Evolutionary conservation across 164 flowering plant genomes (phyloP).

Genomic region (Vitis riparia): DNA sequence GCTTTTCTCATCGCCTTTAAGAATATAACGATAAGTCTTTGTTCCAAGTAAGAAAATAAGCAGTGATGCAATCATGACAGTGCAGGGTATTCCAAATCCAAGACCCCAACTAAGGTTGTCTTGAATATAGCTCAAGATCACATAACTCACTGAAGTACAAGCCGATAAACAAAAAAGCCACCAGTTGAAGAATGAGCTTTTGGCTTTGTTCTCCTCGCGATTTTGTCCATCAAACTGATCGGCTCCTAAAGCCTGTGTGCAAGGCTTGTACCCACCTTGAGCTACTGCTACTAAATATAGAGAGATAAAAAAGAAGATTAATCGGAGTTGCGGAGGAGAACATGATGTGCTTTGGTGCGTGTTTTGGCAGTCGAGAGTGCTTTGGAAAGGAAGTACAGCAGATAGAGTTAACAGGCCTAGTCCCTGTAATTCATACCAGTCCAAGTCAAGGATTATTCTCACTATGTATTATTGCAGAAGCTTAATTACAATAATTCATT

Average conservation of each 20-base stretch:
- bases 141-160: conserved; percentile 2
- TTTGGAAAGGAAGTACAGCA: too few relatives aligned
- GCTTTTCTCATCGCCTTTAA: conserved; percentile 6
- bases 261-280: conserved; percentile 7
- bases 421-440: too few relatives aligned
- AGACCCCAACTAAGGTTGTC: conserved; percentile 8
- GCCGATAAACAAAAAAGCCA: conserved; percentile 17
- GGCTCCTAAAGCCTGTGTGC: conserved; percentile 16
- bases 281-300: conserved; percentile 25
- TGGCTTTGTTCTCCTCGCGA: too few relatives aligned
- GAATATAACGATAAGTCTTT: conserved; percentile 16
- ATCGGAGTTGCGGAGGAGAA: conserved; percentile 8
- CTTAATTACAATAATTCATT: too few relatives aligned
- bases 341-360: too few relatives aligned
- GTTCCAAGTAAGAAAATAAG: conserved; percentile 17
- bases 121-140: conserved; percentile 23
- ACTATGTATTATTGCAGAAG: too few relatives aligned
- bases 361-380: too few relatives aligned
- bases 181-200: conserved; percentile 4
- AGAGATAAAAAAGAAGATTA: conserved; percentile 13
- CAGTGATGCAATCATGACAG: conserved; percentile 16
- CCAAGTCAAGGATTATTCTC: too few relatives aligned
- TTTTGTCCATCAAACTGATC: too few relatives aligned
- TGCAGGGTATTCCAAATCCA: conserved; percentile 34
- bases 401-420: too few relatives aligned